phyloP scores from a whole-genome alignment of 805 yeast genomes.

The Teunomyces kruisii region DNA sequence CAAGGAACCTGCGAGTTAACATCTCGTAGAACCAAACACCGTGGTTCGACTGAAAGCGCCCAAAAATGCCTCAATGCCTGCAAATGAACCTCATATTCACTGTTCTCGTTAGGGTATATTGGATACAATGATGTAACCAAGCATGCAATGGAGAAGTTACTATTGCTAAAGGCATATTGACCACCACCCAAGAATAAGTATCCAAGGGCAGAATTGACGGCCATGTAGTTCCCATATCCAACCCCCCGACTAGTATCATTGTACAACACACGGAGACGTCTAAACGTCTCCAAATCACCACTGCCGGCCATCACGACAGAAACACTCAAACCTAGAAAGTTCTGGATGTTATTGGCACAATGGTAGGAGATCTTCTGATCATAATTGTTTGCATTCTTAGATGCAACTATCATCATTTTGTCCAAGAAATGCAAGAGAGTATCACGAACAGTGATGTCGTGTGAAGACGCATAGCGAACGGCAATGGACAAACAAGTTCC shows the following conservation, averaged over 20 bases:
- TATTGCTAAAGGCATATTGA: slow-evolving; percentile 72
- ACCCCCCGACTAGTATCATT: slow-evolving; percentile 49
- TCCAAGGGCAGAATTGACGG: slow-evolving; percentile 80
- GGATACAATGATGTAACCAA: slow-evolving; percentile 80
- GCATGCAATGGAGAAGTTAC: slow-evolving; percentile 64
- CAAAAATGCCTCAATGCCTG: slow-evolving; percentile 90
- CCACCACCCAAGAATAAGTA: slow-evolving; percentile 90
- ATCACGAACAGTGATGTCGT: slow-evolving; percentile 51
- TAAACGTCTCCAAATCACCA: slow-evolving; percentile 78
- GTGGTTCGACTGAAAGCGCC: slow-evolving; percentile 77
- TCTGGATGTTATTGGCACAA: slow-evolving; percentile 56
- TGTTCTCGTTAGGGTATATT: slow-evolving; percentile 50
- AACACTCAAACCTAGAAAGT: slow-evolving; percentile 59
- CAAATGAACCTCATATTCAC: slow-evolving; percentile 58
- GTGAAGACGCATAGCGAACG: slow-evolving; percentile 71
- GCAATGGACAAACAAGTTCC: slow-evolving; percentile 79
- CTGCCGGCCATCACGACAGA: slow-evolving; percentile 86
- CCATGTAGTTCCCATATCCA: slow-evolving; percentile 72
- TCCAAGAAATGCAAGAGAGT: slow-evolving; percentile 58
- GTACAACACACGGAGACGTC: slow-evolving; percentile 70
- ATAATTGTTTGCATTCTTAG: slow-evolving; percentile 45
- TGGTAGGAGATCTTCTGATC: slow-evolving; percentile 58
- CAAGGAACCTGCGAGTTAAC: slow-evolving; percentile 59
- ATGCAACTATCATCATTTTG: slow-evolving; percentile 43
- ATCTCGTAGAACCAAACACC: slow-evolving; percentile 79